Evolutionary conservation across 345 rosid species (phyloP).

Genomic region (Populus pruinosa): DNA sequence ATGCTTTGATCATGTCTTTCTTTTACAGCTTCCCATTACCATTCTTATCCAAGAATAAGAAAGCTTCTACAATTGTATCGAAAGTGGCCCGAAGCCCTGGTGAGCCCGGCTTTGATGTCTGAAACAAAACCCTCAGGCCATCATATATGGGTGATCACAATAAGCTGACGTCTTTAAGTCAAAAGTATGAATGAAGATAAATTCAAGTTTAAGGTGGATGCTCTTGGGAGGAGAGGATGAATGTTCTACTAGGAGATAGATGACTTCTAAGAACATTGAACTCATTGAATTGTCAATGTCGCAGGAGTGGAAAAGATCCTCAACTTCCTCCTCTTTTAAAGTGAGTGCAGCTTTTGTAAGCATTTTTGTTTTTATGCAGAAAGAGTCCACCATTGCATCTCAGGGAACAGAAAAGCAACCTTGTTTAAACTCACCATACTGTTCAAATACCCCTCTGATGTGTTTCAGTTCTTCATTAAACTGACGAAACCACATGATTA

Average conservation of each 20-base stretch:
- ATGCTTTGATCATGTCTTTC: constrained; percentile 59
- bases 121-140: constrained; percentile 22
- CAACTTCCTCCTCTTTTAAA: constrained; percentile 58
- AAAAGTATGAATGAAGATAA: neutral
- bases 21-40: constrained; percentile 73
- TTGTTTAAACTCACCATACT: constrained; percentile 45
- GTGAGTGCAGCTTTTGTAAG: constrained; percentile 45
- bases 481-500: constrained; percentile 70
- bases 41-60: constrained; percentile 77
- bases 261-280: constrained; percentile 71
- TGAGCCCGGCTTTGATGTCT: constrained; percentile 41
- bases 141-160: constrained; percentile 7
- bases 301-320: constrained; percentile 70
- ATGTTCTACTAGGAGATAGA: constrained; percentile 60
- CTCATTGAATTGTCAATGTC: constrained; percentile 86
- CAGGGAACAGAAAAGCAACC: constrained; percentile 6
- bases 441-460: constrained; percentile 61
- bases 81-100: constrained; percentile 64
- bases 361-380: constrained; percentile 37
- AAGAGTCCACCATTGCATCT: neutral
- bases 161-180: neutral
- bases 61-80: constrained; percentile 66
- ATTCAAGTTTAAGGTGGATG: constrained; percentile 19
- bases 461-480: constrained; percentile 56
- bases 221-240: constrained; percentile 34